These are phyloP conservation scores for Metarhizium album DNA, from an alignment of 2,329 filamentous ascomycete species.

Conservation along the genomic window DNA sequence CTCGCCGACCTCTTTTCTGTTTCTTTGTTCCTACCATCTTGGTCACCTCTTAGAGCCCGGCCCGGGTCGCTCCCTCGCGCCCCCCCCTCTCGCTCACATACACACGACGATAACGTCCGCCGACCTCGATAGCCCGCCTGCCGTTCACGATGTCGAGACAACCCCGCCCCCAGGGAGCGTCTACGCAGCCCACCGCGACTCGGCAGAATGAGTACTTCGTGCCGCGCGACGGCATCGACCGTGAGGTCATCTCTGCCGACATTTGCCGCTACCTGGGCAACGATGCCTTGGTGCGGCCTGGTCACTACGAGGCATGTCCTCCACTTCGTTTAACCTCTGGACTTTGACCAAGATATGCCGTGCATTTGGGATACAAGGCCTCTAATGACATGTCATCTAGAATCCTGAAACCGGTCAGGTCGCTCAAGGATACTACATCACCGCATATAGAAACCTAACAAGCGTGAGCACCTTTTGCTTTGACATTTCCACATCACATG, in stretches of 20 bases:
- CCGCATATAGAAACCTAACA: constrained; percentile 67
- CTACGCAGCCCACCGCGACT: constrained; percentile 26
- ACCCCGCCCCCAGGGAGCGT: constrained; percentile 25
- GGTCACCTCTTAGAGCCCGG: constrained; percentile 5
- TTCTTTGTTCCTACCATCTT: constrained; percentile 8
- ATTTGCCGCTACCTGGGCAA: constrained; percentile 78
- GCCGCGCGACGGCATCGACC: constrained; percentile 68
- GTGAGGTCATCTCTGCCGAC: constrained; percentile 75
- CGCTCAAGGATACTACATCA: constrained; percentile 66
- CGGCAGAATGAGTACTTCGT: constrained; percentile 73
- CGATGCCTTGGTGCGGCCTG: constrained; percentile 68
- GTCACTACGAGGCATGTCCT: constrained; percentile 54
- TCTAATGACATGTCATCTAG: constrained; percentile 18
- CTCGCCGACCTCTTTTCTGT: constrained; percentile 9
- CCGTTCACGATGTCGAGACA: constrained; percentile 26
- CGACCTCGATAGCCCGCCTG: constrained; percentile 7
- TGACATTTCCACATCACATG: not conserved
- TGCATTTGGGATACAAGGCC: not conserved
- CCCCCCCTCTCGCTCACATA: constrained; percentile 3
- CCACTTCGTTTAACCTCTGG: not conserved
- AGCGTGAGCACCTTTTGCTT: constrained; percentile 44
- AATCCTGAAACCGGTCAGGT: constrained; percentile 47
- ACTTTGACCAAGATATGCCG: not conserved
- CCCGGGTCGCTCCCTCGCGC: constrained; percentile 9
- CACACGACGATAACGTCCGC: constrained; percentile 2